Conservation (phyloP, 129 eudicot genomes). For the Solidago caesia region DNA sequence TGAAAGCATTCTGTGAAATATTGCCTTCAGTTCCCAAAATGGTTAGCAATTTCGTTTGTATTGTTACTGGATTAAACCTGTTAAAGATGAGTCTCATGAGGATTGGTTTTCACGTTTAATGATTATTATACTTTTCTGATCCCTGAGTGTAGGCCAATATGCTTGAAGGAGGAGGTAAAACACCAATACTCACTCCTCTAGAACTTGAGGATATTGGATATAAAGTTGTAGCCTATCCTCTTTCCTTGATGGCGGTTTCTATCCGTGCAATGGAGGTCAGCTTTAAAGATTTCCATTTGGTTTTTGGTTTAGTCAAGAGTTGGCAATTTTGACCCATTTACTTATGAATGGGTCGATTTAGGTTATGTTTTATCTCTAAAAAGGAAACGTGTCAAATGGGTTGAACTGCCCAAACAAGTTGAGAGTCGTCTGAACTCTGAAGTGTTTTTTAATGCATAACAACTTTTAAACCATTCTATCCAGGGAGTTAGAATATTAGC, state of each 20-base stretch:
- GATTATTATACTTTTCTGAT: background rate
- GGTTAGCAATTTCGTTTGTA: slow-evolving; percentile 44
- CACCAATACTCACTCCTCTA: slow-evolving; percentile 81
- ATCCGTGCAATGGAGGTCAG: slow-evolving; percentile 92
- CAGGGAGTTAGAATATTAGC: background rate
- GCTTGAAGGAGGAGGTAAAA: slow-evolving; percentile 99
- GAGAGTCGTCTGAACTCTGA: background rate
- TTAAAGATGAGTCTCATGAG: background rate
- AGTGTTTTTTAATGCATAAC: background rate
- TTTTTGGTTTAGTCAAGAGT: slow-evolving; percentile 1
- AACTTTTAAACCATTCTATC: background rate
- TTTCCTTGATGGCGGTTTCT: slow-evolving; percentile 86
- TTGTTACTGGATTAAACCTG: background rate
- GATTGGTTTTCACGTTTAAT: background rate
- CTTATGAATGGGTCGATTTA: background rate
- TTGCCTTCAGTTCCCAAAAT: slow-evolving; percentile 75
- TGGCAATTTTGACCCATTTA: background rate
- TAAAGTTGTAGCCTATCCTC: slow-evolving; percentile 89
- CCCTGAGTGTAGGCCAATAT: slow-evolving; percentile 67
- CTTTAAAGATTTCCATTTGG: background rate
- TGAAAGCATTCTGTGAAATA: slow-evolving; percentile 72
- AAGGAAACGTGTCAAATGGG: background rate
- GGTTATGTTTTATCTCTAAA: background rate
- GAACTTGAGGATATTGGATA: slow-evolving; percentile 86
- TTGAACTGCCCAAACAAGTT: background rate